These are phyloP conservation scores for Aspergillus bridgeri DNA, from an alignment of 495 filamentous ascomycete species.

Conservation along the genomic window DNA sequence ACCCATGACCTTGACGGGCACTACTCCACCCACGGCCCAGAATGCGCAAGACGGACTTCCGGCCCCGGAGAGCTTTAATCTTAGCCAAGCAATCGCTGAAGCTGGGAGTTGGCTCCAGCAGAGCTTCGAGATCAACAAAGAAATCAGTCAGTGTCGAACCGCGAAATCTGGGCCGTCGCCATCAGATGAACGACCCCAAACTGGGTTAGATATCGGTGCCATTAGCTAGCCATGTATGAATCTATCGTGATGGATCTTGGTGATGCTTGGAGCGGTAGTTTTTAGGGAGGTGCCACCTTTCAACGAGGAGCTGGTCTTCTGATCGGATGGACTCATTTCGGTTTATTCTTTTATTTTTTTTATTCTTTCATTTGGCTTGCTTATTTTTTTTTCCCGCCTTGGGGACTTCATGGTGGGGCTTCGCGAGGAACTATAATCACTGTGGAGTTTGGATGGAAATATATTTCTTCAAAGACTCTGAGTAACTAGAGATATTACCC, in stretches of 20 bases:
- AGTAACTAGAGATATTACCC: too few relatives aligned
- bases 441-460: too few relatives aligned
- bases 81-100: constrained; percentile 44
- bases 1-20: constrained; percentile 31
- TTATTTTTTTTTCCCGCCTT: too few relatives aligned
- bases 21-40: constrained; percentile 34
- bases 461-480: too few relatives aligned
- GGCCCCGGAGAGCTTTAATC: constrained; percentile 33
- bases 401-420: too few relatives aligned
- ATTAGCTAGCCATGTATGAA: not conserved
- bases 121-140: constrained; percentile 38
- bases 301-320: not conserved
- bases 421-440: too few relatives aligned
- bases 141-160: constrained; percentile 17
- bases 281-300: not conserved
- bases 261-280: not conserved
- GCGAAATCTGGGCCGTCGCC: constrained; percentile 13
- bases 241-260: not conserved
- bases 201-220: constrained; percentile 4
- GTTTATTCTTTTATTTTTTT: not conserved
- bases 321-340: not conserved
- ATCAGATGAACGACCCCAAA: not conserved
- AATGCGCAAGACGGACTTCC: constrained; percentile 33
- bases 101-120: constrained; percentile 45
- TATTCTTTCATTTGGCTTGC: constrained; percentile 1